Conservation (phyloP, 2,329 filamentous ascomycete species). For the Sporothrix sp. region DNA sequence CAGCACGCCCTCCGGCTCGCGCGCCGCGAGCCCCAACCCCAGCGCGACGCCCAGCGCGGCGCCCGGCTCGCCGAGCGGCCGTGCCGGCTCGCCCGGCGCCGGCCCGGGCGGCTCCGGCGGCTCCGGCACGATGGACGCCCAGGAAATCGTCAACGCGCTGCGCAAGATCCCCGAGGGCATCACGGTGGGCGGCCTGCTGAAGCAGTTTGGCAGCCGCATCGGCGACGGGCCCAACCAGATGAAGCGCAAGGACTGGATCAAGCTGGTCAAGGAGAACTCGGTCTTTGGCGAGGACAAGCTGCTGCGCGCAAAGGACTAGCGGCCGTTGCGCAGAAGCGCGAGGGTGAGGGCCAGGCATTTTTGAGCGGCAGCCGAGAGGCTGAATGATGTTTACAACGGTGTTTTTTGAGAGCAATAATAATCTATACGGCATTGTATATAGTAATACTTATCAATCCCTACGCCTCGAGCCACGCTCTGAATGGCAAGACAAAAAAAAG, state of each 20-base stretch:
- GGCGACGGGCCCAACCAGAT: constrained; percentile 43
- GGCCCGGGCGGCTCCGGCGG: background rate
- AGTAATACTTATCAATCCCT: no score
- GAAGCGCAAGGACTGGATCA: constrained; percentile 46
- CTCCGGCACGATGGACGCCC: constrained; percentile 33
- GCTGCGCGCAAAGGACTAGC: constrained; percentile 25
- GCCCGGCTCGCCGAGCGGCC: constrained; percentile 17
- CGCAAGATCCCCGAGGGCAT: constrained; percentile 43
- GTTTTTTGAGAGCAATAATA: no score
- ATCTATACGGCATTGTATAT: no score
- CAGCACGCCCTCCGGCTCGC: constrained; percentile 48
- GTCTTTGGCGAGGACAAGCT: constrained; percentile 49
- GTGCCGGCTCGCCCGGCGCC: constrained; percentile 17
- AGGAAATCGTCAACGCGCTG: constrained; percentile 46
- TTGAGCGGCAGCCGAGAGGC: no score
- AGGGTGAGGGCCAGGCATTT: no score
- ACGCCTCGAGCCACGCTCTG: no score
- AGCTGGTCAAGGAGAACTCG: constrained; percentile 46
- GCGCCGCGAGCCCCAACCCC: constrained; percentile 51
- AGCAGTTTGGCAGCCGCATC: constrained; percentile 44
- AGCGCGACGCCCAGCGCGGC: constrained; percentile 15
- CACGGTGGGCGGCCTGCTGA: constrained; percentile 43
- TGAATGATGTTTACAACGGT: no score
- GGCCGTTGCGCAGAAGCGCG: no score
- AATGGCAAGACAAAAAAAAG: background rate